A percentile compares a stretch with the other conserved stretches of the same genome.
phyloP scores from a whole-genome alignment of 148 eudicot species.

The Rhododendron ferrugineum region DNA sequence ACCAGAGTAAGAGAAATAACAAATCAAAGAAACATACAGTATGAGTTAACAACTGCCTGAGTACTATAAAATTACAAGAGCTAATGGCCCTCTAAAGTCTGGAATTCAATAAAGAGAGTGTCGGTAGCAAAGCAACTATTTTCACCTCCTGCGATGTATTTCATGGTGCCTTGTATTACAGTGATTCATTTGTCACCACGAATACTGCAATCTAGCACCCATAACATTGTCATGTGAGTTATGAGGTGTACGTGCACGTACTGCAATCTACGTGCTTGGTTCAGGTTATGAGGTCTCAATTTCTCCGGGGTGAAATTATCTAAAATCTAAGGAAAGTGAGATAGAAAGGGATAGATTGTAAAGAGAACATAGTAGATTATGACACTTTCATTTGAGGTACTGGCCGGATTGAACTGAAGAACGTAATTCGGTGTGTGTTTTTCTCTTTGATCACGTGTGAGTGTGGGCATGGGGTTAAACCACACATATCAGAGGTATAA shows the following conservation, averaged over 20 bases:
- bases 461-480: not conserved
- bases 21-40: not conserved
- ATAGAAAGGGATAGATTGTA: not conserved
- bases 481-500: not conserved
- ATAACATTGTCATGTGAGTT: not conserved
- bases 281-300: not conserved
- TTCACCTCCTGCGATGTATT: not conserved
- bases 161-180: not conserved
- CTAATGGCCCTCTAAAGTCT: not conserved
- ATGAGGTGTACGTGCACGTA: too few species aligned
- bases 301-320: not conserved
- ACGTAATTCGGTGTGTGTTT: not conserved
- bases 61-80: not conserved
- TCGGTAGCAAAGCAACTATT: not conserved
- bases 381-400: not conserved
- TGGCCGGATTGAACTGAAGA: not conserved
- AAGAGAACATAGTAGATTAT: not conserved
- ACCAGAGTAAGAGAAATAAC: not conserved
- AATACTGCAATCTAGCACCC: not conserved
- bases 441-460: not conserved
- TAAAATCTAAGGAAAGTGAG: not conserved
- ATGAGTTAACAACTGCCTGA: not conserved
- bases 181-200: not conserved
- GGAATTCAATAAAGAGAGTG: not conserved
- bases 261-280: not conserved